Evolutionary conservation across 768 basidiomycete genomes (phyloP), one percentile per base, ranked within the genome.

Genomic region (Calocybe gangraenosa): DNA sequence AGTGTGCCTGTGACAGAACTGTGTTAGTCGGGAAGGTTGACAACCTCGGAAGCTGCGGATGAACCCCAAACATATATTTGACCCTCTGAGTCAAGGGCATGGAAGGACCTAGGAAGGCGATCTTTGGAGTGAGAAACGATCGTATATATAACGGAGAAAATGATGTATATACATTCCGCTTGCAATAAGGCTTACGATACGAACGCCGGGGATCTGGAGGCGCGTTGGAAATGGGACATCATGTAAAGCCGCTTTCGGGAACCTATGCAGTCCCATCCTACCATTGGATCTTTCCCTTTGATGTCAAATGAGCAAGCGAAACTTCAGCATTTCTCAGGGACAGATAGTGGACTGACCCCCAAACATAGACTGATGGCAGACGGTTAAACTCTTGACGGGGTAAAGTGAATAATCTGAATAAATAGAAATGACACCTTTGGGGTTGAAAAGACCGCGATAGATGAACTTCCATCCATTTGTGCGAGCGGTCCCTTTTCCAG

Each of bases 11-110:
- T 7, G 14, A 28, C 9, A 44, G 23, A 44, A 36, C 10, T 18
- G n/a, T 45, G 55, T 42, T 14, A 45, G 23, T 42, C 22, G 17
- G 13, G 46, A 45, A 20, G 13, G 21, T 32, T 37, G 19, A 36
- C 39, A 23, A 34, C 9, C 9, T 45, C 18, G 18, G 23, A 43
- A 37, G 38, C 19, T 5, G 10, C 11, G 1, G 35, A 57, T 68
- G 47, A 55, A 87, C 89, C 92, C 89, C 92, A 94, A n/a, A 83
- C 83, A 56, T 82, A 75, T 18, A 94, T 64, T 23, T 67, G 63
- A 6, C 92, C 92, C 39, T 75, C 62, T 1, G 87, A 81, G 61
- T 92, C 87, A 32, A 94, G 65, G 2, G 88, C 90, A 56, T 92
- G 85, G 63, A 92, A 94, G 23, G 84, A 88, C 89, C 89, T 92